phyloP scores from a whole-genome alignment of 305 asterid species.

The Lippia alba region DNA sequence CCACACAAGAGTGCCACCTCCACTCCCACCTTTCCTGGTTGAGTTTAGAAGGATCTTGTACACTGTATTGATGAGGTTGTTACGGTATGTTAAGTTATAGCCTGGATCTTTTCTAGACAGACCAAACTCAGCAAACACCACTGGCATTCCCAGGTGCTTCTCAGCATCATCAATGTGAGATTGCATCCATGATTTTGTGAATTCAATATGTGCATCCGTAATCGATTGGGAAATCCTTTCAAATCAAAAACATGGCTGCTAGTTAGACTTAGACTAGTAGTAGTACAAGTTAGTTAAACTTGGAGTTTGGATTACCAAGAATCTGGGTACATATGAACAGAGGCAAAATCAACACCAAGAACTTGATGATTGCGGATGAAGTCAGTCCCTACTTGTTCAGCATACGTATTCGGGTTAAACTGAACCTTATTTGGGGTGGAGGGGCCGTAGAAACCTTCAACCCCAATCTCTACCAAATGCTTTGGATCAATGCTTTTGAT shows the following conservation, averaged over 20 bases:
- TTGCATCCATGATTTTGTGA: constrained; percentile 90
- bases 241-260: not conserved
- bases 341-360: constrained; percentile 94
- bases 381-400: constrained; percentile 93
- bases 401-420: constrained; percentile 70
- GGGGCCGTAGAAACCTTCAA: constrained; percentile 90
- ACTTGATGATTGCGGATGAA: constrained; percentile 91
- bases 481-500: constrained; percentile 86
- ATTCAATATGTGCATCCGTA: constrained; percentile 65
- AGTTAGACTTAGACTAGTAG: constrained; percentile 6
- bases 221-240: constrained; percentile 73
- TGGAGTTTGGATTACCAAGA: constrained; percentile 53
- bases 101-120: constrained; percentile 78
- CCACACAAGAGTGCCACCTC: constrained; percentile 86
- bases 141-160: constrained; percentile 73
- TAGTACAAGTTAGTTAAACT: not conserved
- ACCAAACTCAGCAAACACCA: constrained; percentile 80
- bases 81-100: constrained; percentile 63
- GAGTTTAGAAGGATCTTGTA: constrained; percentile 67
- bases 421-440: constrained; percentile 79
- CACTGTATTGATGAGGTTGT: constrained; percentile 58
- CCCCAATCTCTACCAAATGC: constrained; percentile 83
- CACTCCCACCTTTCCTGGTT: constrained; percentile 74
- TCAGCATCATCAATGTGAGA: constrained; percentile 89
- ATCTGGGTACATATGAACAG: constrained; percentile 90